These are phyloP conservation scores for Zygotorulaspora danielsina DNA, from an alignment of 805 yeast genomes.

Conservation along the genomic window DNA sequence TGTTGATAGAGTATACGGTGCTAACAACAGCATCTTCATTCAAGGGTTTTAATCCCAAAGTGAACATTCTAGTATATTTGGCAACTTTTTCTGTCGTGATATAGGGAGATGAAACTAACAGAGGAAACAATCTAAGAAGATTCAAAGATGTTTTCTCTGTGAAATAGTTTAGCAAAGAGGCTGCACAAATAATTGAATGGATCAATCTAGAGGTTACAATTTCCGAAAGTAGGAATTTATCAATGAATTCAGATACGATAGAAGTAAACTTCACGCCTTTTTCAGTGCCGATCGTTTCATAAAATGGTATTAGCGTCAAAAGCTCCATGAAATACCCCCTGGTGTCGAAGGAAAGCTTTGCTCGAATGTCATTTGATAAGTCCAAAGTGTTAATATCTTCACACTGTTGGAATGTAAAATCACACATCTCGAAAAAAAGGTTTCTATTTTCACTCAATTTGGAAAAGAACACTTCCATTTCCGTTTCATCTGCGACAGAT, in stretches of 20 bases:
- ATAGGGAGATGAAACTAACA: constrained; percentile 53
- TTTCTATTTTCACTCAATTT: constrained; percentile 36
- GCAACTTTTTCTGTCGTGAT: constrained; percentile 46
- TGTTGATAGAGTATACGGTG: constrained; percentile 76
- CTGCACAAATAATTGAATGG: constrained; percentile 49
- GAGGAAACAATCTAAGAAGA: constrained; percentile 43
- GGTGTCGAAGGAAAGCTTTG: constrained; percentile 20
- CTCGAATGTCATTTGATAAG: constrained; percentile 20
- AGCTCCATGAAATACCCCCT: constrained; percentile 39
- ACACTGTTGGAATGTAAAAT: constrained; percentile 24
- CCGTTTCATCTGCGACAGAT: constrained; percentile 34
- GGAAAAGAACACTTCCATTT: constrained; percentile 37
- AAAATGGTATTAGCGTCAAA: constrained; percentile 31
- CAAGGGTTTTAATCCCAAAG: constrained; percentile 59
- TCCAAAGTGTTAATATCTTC: constrained; percentile 19
- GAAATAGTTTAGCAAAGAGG: constrained; percentile 46
- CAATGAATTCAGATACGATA: constrained; percentile 49
- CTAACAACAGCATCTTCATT: constrained; percentile 82
- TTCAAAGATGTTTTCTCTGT: constrained; percentile 35
- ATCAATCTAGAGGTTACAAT: constrained; percentile 17
- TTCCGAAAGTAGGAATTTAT: constrained; percentile 41
- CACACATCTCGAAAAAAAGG: constrained; percentile 29
- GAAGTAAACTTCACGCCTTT: constrained; percentile 42
- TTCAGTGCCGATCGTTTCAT: constrained; percentile 45
- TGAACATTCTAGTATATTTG: constrained; percentile 53